phyloP scores from a whole-genome alignment of 106 monocot genomes.

The Xerophyta viscosa region DNA sequence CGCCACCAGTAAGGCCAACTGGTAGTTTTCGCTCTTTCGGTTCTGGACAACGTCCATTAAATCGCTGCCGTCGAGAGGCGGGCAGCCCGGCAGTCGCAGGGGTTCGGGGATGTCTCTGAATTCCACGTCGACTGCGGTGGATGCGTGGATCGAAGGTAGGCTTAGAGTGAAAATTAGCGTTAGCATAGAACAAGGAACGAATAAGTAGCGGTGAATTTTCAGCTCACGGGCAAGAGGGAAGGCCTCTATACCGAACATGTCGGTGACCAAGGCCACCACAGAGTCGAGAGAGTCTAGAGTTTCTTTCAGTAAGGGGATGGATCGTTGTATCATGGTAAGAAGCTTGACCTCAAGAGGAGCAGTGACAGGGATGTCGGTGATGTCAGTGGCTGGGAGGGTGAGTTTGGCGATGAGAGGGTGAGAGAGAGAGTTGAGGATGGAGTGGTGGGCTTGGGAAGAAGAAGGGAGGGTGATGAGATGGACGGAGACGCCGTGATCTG shows the following conservation, averaged over 20 bases:
- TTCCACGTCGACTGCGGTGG: conserved; percentile 24
- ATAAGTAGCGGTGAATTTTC: conserved; percentile 26
- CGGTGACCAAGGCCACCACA: conserved; percentile 39
- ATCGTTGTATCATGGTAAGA: conserved; percentile 17
- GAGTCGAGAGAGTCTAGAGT: conserved; percentile 13
- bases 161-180: conserved; percentile 20
- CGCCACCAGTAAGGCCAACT: conserved; percentile 12
- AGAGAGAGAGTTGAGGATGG: conserved; percentile 37
- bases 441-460: conserved; percentile 6
- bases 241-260: conserved; percentile 35
- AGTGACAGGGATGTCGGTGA: conserved; percentile 34
- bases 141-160: conserved; percentile 23
- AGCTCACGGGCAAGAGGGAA: conserved; percentile 24
- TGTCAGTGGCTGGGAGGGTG: conserved; percentile 28
- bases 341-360: conserved; percentile 23
- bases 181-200: conserved; percentile 22
- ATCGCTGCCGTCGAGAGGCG: conserved; percentile 23
- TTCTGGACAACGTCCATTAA: conserved; percentile 21
- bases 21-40: conserved; percentile 10
- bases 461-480: conserved; percentile 35
- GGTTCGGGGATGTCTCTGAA: conserved; percentile 26
- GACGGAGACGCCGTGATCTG: conserved; percentile 28
- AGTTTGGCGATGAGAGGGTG: conserved; percentile 18
- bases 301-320: conserved; percentile 26
- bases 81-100: conserved; percentile 33